Evolutionary conservation across 306 rosid species (phyloP), one percentile per base, ranked within the genome.

Genomic region (Cicer judaicum): DNA sequence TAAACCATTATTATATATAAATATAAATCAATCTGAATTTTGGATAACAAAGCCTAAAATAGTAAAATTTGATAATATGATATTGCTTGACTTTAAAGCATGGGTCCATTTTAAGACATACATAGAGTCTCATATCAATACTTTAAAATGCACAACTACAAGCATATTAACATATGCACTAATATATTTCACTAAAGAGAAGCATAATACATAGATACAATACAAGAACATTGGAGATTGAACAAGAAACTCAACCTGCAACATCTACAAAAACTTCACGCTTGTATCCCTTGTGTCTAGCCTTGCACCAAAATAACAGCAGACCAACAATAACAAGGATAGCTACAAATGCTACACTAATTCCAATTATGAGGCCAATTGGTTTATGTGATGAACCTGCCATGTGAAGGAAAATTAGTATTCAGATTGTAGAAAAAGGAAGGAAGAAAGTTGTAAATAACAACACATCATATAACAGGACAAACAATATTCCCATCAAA

Each of bases 261-360:
- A 95, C 98, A 77, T 95, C 99, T n/a, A 87, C 97, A 87, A 72
- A 92, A 72, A 92, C 85, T 84, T 95, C 99, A 21, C 83, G 89
- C 81, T 68, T 95, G 86, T 82, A 84, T 76, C 87, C 85, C 81
- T 79, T 88, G 82, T 86, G 87, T 78, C 84, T 89, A 67, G 76
- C 47, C 83, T 82, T 95, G 80, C 84, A 86, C 80, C 90, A 66
- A 67, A 87, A 84, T 81, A 83, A 85, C 34, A 90, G 78, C 63
- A 89, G 70, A 46, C 86, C 89, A 53, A 84, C 88, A 76, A 92
- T 77, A 55, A 82, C 74, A 64, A 92, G 73, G 73, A 82, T 72
- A 73, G 73, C 69, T 5, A 85, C 74, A 18, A 85, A 60, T 43
- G 93, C 97, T 63, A 87, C 89, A 82, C 68, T 79, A 78, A 86